Percentiles rank a stretch among this genome's conserved stretches.
Conservation (phyloP, 2,329 filamentous ascomycete species). For the Thielaviopsis populi region DNA sequence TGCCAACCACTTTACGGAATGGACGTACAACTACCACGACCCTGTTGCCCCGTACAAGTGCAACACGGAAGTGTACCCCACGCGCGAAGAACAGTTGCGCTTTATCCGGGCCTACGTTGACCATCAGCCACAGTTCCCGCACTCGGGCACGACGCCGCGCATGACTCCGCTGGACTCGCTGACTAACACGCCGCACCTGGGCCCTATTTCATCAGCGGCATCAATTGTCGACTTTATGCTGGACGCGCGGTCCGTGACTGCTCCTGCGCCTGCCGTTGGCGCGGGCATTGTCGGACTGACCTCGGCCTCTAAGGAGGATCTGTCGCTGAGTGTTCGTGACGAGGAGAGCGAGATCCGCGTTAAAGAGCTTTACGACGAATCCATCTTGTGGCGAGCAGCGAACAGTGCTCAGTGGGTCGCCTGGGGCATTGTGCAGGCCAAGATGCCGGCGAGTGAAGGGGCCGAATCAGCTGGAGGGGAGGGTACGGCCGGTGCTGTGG, state of each 20-base stretch:
- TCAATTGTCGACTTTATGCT: constrained; percentile 63
- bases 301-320: constrained; percentile 37
- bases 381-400: constrained; percentile 69
- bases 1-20: constrained; percentile 95
- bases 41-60: constrained; percentile 47
- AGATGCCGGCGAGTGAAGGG: constrained; percentile 34
- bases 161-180: constrained; percentile 31
- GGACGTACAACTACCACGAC: constrained; percentile 96
- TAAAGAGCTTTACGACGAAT: constrained; percentile 58
- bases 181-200: constrained; percentile 25
- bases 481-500: constrained; percentile 17
- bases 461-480: constrained; percentile 17
- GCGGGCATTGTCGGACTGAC: constrained; percentile 30
- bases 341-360: constrained; percentile 53
- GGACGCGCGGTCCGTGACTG: constrained; percentile 49
- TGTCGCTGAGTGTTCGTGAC: constrained; percentile 34
- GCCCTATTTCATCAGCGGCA: constrained; percentile 29
- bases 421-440: constrained; percentile 94
- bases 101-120: constrained; percentile 79
- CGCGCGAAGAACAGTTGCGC: constrained; percentile 60
- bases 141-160: constrained; percentile 36
- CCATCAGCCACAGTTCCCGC: constrained; percentile 55
- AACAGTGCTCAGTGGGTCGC: constrained; percentile 86
- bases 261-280: constrained; percentile 18
- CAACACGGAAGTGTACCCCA: constrained; percentile 58